phyloP scores from a whole-genome alignment of 2,329 filamentous ascomycete species.

The Aspergillus ochraceoroseus region DNA sequence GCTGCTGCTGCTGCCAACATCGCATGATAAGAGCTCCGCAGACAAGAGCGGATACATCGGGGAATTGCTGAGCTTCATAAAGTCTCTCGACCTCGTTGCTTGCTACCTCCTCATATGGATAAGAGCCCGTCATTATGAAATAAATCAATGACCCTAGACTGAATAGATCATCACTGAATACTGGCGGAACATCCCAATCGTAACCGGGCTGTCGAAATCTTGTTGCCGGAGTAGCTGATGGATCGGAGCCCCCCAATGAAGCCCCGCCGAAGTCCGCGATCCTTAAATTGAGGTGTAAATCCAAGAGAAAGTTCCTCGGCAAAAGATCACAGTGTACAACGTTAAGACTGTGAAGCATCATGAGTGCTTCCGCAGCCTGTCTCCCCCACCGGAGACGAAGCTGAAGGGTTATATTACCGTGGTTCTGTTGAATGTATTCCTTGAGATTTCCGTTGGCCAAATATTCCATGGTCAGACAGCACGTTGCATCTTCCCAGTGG shows the following conservation, averaged over 20 bases:
- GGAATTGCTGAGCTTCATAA: not conserved
- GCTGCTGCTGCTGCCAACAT: not conserved
- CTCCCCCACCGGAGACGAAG: not conserved
- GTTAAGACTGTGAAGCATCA: not conserved
- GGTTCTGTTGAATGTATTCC: not conserved
- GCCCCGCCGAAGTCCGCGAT: not conserved
- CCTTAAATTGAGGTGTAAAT: not conserved
- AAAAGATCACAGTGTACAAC: not conserved
- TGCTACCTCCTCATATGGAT: constrained; percentile 3
- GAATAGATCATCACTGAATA: constrained; percentile 1
- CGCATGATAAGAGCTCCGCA: not conserved
- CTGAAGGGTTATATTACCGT: not conserved
- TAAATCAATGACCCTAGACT: not conserved
- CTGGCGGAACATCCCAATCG: not conserved
- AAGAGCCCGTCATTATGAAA: constrained; percentile 1
- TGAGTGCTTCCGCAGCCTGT: not conserved
- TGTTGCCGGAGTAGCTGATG: not conserved
- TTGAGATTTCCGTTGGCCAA: not conserved
- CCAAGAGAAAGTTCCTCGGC: constrained; percentile 1
- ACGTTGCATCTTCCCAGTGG: not conserved
- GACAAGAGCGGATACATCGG: not conserved
- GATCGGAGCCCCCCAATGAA: not conserved
- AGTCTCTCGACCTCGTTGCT: not conserved
- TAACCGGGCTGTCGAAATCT: not conserved
- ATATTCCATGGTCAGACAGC: constrained; percentile 2